Base-by-base conservation (phyloP, 805 yeast species). In the Cyberlindnera sargentensis region DNA sequence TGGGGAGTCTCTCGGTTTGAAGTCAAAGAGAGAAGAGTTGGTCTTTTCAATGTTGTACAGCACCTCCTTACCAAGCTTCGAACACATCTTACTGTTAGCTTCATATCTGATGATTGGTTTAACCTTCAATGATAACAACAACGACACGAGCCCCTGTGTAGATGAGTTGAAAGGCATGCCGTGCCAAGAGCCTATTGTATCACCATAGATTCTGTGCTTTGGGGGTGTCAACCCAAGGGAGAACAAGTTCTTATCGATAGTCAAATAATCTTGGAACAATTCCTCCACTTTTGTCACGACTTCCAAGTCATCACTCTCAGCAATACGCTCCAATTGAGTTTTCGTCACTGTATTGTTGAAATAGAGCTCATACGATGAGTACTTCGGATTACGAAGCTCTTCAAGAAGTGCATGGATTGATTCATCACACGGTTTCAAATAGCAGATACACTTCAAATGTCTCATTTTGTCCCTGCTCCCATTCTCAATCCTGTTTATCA, bases 261-360 rank as follows among this genome's bases (percentile, higher is more conserved):
- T 80, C 48, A 78, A 71, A 59, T 83, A 90, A 62, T 93, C 97
- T 53, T 82, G 85, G 59, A 88, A 93, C 34, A 90, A 59, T 58
- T 93, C 99, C 41, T 83, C 79, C 4, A 93, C 88, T 46, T 76
- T 76, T 5, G 72, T 66, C 8, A 93, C 84, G 8, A 80, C 78
- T 59, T 91, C 98, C 55, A 80, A 71, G 57, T 86, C 93, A 62
- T 93, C 99, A 3, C 86, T 76, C 61, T 88, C 96, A 0, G 99
- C 98, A 38, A 93, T 60, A 40, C 85, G 72, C 60, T 93, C 99
- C 52, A 93, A 62, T 49, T 86, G 84, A 26, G 80, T 70, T 64
- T 91, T 93, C 41, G 78, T 71, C 29, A 90, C 73, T 11, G 78
- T 68, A 60, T 89, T 89, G 59, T 79, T 84, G 70, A 91, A 88